Base-by-base conservation (phyloP, 1,139 yeast genomes). In the Ogataea hybrid region DNA sequence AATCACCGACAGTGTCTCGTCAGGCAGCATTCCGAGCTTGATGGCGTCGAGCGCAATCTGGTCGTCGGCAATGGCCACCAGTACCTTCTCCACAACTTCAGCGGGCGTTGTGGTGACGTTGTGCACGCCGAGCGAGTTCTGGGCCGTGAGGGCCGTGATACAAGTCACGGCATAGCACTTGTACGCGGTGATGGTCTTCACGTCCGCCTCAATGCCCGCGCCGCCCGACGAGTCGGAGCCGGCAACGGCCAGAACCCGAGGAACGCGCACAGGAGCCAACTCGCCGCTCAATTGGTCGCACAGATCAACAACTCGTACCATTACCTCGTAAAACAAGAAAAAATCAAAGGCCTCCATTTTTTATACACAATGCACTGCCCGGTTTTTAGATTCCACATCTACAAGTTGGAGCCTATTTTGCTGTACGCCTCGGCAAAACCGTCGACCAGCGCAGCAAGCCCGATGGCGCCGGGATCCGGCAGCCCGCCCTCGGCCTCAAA, bases 401-500 rank as follows among this genome's bases (percentile, higher is more conserved):
- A 50, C 41, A 50, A 30, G 28, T 50, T 50, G 25, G 51, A 46
- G 28, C 42, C 41, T 22, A 44, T 42, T 29, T 48, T 51, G 33
- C 50, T 49, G 32, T 48, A 49, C 7, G 52, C 52, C 8, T 50
- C 50, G 32, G 56, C 56, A 49, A 70, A 73, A 33, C 90, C 90
- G 50, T 77, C 76, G 41, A 84, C 65, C 43, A 83, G 69, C 20
- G 84, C 87, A 38, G 83, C 81, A 12, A 84, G 65, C 6, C 94
- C 94, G 42, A 83, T 77, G 1, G 97, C 97, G 53, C 97, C 97
- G 2, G 97, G 97, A 57, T 90, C 97, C 2, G 96, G 96, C 30
- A 89, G 73, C 2, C 80, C 81, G n/a, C 80, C 80, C 48, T 58
- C 67, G 4, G 66, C 58, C 15, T 76, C 63, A 40, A 68, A 69